Conservation (phyloP, 2,329 filamentous ascomycete species). For the Hymenoscyphus occultus region DNA sequence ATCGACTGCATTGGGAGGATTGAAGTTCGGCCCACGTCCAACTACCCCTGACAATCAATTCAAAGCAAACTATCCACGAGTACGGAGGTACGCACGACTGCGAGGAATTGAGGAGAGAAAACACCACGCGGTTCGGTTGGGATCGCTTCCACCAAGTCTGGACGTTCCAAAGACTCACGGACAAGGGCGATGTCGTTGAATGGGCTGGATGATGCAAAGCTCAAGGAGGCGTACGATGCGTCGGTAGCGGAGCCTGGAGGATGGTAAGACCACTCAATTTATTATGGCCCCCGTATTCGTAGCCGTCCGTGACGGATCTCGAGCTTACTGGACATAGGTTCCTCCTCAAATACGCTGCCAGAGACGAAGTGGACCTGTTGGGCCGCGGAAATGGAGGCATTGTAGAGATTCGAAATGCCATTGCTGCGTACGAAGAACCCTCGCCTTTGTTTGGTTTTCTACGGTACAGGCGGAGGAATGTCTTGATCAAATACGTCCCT, state of each 20-base stretch:
- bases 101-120: slow-evolving; percentile 1
- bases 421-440: slow-evolving; percentile 75
- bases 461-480: slow-evolving; percentile 83
- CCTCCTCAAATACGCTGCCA: slow-evolving; percentile 82
- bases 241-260: slow-evolving; percentile 81
- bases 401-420: slow-evolving; percentile 73
- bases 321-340: slow-evolving; percentile 61
- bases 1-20: slow-evolving; percentile 29
- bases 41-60: slow-evolving; percentile 30
- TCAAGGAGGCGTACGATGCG: slow-evolving; percentile 81
- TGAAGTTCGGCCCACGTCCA: slow-evolving; percentile 28
- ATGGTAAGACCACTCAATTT: slow-evolving; percentile 59
- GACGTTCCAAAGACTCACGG: slow-evolving; percentile 10
- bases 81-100: slow-evolving; percentile 3
- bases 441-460: slow-evolving; percentile 92
- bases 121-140: slow-evolving; percentile 1
- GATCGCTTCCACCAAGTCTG: not conserved
- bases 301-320: slow-evolving; percentile 20
- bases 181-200: slow-evolving; percentile 78
- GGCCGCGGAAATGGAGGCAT: slow-evolving; percentile 77
- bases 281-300: not conserved
- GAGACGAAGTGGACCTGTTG: slow-evolving; percentile 82
- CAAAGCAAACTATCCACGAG: slow-evolving; percentile 14
- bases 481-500: slow-evolving; percentile 89
- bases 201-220: slow-evolving; percentile 77